A percentile compares a stretch with the other conserved stretches of the same genome.
Evolutionary conservation across 257 asterid species (phyloP).

Genomic region (Rehmannia glutinosa): DNA sequence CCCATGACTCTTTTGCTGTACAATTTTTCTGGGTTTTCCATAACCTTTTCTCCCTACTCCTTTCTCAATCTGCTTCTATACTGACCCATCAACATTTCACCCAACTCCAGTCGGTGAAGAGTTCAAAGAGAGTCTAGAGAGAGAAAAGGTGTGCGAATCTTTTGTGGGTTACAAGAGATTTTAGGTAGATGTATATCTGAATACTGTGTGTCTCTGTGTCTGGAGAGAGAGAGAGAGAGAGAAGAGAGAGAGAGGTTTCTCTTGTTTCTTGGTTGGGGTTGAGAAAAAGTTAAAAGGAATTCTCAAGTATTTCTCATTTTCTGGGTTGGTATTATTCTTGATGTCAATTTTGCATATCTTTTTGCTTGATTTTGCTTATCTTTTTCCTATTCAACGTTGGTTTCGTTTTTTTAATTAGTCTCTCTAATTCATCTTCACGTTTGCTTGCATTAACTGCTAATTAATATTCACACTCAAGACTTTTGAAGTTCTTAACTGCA

Average conservation of each 20-base stretch:
- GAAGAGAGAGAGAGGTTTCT: background rate
- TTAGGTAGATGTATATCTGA: background rate
- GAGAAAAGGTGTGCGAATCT: conserved; percentile 18
- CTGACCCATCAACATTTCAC: conserved; percentile 21
- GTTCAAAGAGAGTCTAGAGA: conserved; percentile 20
- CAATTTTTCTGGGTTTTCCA: background rate
- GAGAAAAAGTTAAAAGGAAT: conserved; percentile 1
- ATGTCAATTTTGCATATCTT: conserved; percentile 14
- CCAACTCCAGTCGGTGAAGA: conserved; percentile 26
- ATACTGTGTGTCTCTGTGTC: background rate
- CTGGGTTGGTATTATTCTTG: conserved; percentile 12
- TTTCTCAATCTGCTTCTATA: background rate
- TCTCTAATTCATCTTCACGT: background rate
- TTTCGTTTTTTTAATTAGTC: background rate
- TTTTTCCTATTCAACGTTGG: background rate
- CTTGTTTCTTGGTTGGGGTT: conserved; percentile 5
- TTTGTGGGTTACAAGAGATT: conserved; percentile 14
- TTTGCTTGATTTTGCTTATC: conserved; percentile 1
- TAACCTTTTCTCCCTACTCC: background rate
- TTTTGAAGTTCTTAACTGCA: background rate
- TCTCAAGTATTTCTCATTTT: background rate
- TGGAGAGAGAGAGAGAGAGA: conserved; percentile 7
- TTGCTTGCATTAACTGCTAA: background rate
- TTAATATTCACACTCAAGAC: background rate
- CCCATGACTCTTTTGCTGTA: conserved; percentile 25